Base-by-base conservation (phyloP, 2,329 filamentous ascomycete genomes). In the Magnaporthiopsis incrustans region DNA sequence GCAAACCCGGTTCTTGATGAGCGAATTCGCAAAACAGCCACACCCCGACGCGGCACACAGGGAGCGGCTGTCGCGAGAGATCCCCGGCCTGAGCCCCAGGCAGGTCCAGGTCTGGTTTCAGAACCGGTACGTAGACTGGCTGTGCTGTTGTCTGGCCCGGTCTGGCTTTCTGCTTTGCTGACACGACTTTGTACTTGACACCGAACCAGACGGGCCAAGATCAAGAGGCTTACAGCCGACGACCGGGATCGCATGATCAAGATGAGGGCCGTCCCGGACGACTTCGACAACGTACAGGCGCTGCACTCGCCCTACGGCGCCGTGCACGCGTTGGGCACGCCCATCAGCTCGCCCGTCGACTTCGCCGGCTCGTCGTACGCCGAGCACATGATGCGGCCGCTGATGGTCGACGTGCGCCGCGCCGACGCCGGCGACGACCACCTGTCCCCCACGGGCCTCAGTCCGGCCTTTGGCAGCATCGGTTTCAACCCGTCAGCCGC, bases 81-180 rank as follows among this genome's bases (percentile, higher is more conserved):
- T 98, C 59, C 93, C 94, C 38, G 94, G 93, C 0, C 78, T 98
- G 61, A 97, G 91, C 71, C 91, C 93, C 53, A 86, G 93, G 66
- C 93, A 98, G 74, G 94, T 98, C 30, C 93, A 98, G 76, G 93
- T 98, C 61, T 98, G 93, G 94, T 98, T 98, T 77, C 93, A 98
- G 77, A 98, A 98, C 77, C 86, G 93, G 93, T 97, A 83, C 53
- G 59, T 50, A 50, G 11, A 30, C 30, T 30, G 30, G 30, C 30
- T 30, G n/a, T n/a, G n/a, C n/a, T n/a, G n/a, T n/a, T n/a, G n/a
- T n/a, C n/a, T n/a, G n/a, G n/a, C n/a, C n/a, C n/a, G n/a, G 30
- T 38, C 38, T n/a, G 32, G 8, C 50, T 30, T 61, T 58, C 63
- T 35, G 59, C 25, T 57, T n/a, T 57, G 63, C 35, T 62, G 32